Evolutionary conservation across 768 basidiomycete species (phyloP).

Genomic region (Pulveroboletus ravenelii): DNA sequence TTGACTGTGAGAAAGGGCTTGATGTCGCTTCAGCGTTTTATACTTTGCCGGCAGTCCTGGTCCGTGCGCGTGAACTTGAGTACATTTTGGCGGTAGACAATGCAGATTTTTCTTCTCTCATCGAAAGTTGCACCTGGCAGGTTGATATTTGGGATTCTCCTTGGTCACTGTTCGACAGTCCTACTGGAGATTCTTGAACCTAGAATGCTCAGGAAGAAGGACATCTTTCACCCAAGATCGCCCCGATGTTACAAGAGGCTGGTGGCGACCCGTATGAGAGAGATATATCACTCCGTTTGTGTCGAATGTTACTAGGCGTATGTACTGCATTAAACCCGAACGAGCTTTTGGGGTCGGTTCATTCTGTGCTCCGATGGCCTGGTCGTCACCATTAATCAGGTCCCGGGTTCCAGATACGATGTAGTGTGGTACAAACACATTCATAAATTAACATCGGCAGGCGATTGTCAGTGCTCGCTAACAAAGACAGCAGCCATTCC

Average conservation of each 20-base stretch:
- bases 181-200: constrained; percentile 53
- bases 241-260: constrained; percentile 40
- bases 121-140: constrained; percentile 72
- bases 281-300: constrained; percentile 28
- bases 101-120: constrained; percentile 13
- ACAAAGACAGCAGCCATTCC: constrained; percentile 87
- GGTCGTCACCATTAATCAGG: not conserved
- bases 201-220: constrained; percentile 50
- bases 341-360: not conserved
- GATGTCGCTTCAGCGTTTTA: constrained; percentile 26
- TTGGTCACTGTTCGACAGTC: constrained; percentile 9
- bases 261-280: constrained; percentile 65
- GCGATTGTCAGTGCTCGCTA: constrained; percentile 59
- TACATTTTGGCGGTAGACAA: constrained; percentile 5
- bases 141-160: constrained; percentile 69
- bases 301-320: too few species aligned
- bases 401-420: not conserved
- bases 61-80: constrained; percentile 47
- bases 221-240: constrained; percentile 67
- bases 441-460: too few species aligned
- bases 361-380: not conserved
- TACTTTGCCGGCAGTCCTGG: constrained; percentile 30
- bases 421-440: not conserved
- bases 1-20: constrained; percentile 34
- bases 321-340: not conserved